phyloP scores from a whole-genome alignment of 768 basidiomycete species.

The button mushroom (Agaricus bisporus) region DNA sequence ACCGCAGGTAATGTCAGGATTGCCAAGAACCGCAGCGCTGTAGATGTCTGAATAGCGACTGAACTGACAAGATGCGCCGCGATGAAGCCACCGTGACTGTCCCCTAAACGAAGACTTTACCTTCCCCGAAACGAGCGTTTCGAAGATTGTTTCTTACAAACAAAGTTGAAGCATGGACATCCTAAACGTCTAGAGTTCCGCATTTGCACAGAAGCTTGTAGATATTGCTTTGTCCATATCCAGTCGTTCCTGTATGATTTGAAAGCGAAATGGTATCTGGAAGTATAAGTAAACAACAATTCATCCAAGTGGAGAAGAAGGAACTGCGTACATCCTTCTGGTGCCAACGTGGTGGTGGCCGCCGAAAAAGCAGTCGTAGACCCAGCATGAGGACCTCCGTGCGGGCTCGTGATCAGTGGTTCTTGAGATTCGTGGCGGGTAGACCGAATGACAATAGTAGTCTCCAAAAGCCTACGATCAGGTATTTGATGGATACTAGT shows the following conservation, averaged over 20 bases:
- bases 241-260: constrained; percentile 65
- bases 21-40: constrained; percentile 56
- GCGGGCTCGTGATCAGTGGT: constrained; percentile 47
- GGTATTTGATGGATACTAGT: constrained; percentile 46
- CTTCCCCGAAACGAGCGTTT: constrained; percentile 40
- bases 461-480: constrained; percentile 42
- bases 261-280: constrained; percentile 54
- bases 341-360: constrained; percentile 34
- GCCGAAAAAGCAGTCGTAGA: constrained; percentile 43
- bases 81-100: constrained; percentile 69
- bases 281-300: neutral
- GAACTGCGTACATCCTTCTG: constrained; percentile 53
- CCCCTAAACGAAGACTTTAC: constrained; percentile 54
- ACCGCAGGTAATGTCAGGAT: constrained; percentile 62
- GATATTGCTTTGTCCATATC: constrained; percentile 60
- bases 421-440: constrained; percentile 14
- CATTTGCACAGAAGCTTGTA: constrained; percentile 49
- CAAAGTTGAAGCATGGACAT: constrained; percentile 49
- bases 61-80: constrained; percentile 54
- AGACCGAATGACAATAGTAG: constrained; percentile 43
- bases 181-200: constrained; percentile 59
- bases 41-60: constrained; percentile 57
- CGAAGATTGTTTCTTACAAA: constrained; percentile 42
- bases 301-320: neutral
- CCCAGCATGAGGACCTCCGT: constrained; percentile 59